Base-by-base conservation (phyloP, 208 protist species). In the Crithidia acanthocephali region DNA sequence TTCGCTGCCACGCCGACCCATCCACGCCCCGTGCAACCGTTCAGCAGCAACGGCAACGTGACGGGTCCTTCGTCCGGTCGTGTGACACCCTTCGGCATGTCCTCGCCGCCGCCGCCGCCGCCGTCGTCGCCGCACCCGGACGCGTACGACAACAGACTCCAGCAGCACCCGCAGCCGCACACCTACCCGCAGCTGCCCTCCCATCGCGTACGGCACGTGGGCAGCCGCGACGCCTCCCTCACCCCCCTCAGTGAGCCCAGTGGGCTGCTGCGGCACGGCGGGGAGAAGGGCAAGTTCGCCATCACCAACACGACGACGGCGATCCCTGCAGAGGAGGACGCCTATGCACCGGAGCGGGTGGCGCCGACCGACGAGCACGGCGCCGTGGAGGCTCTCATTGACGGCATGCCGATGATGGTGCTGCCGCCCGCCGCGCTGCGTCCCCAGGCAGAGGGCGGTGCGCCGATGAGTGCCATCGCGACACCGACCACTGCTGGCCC, bases 361-460 rank as follows among this genome's bases (percentile, higher is more conserved):
- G 20, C 33, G 20, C 3, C 57, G 7, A 40, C 69, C 15, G 62
- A 67, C 48, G 61, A 58, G 33, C 28, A 25, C 4, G 50, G 15
- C 15, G 47, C 44, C 2, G 50, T 68, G 10, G 47, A 64, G 23
- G 22, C 60, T 16, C 11, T 62, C 25, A 47, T 40, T 10, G 69
- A 50, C 28, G 60, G 53, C 16, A 33, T 62, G 60, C 40, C 50
- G 18, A 53, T 63, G 25, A 47, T 57, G 20, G 52, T 68, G 32
- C 40, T 63, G 60, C 42, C 59, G 2, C 69, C 37, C 0, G 27
- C 60, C 7, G 35, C 50, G 11, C 69, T 63, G 27, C 51, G 22
- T 5, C 23, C 50, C 2, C 62, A 56, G 62, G 33, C 22, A 6
- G 62, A 58, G 11, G 35, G 62, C 32, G 48, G 33, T 27, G 50